Evolutionary conservation across 2,329 filamentous ascomycete species (phyloP), one percentile per base, ranked within the genome.

Genomic region (Aspergillus bombycis): DNA sequence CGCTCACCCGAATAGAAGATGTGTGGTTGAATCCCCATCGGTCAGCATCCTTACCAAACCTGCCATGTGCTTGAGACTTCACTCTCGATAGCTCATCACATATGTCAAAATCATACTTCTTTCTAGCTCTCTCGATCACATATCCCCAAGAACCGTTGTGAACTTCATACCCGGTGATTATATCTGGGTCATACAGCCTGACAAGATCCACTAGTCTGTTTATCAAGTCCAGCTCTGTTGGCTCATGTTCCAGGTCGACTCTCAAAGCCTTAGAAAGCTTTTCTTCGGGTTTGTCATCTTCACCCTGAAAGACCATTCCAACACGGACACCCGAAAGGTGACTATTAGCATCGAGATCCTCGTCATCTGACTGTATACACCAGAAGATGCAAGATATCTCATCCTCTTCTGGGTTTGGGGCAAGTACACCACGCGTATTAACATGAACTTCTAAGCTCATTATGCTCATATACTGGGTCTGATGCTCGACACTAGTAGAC

Each of bases 131-230:
- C 79, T 99, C 94, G 56, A 97, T 94, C 43, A 99, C 78, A 76
- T 96, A 99, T 1, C 96, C 95, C 95, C 95, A 99, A 0, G 94
- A 97, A 63, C 88, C 86, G 59, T 93, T 92, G 72, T 97, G 93
- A 0, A 98, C 93, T 77, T 99, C 95, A 71, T 95, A 99, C 0
- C 95, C 95, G 0, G 94, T 95, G 48, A 99, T 82, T 32, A 99
- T 91, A 72, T 99, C 95, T 0, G 95, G 95, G 75, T 99, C 95
- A 70, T 91, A 85, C 3, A 83, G 82, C 43, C 93, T 88, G 23
- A 99, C 94, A 71, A 97, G 89, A 69, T 95, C 90, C 19, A 97
- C 89, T 77, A 98, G 86, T n/a, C 88, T 86, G 50, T 91, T 91
- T 75, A 99, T 88, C 34, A 97, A 77, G 67, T 96, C 93, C 3